These are phyloP conservation scores for Phyllosticta paracitricarpa DNA, from an alignment of 2,329 filamentous ascomycete species.

Conservation along the genomic window DNA sequence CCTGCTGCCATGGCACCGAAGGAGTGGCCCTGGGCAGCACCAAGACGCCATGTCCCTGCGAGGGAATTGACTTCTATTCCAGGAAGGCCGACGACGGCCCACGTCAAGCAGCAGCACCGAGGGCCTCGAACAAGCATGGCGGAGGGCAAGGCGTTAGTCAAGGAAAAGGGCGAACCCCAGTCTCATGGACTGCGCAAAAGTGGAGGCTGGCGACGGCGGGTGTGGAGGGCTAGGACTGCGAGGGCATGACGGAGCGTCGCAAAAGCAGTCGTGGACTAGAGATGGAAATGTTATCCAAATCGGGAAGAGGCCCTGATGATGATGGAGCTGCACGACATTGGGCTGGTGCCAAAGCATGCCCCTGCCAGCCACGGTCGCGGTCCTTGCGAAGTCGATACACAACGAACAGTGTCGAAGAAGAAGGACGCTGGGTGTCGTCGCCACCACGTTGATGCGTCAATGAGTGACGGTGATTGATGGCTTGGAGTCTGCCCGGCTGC, in stretches of 20 bases:
- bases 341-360: not conserved
- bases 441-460: not conserved
- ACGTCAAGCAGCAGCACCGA: slow-evolving; percentile 5
- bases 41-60: slow-evolving; percentile 5
- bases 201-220: slow-evolving; percentile 16
- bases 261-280: not conserved
- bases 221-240: slow-evolving; percentile 19
- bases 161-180: slow-evolving; percentile 6
- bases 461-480: not conserved
- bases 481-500: not conserved
- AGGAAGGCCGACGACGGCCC: slow-evolving; percentile 9
- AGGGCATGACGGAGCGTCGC: slow-evolving; percentile 8
- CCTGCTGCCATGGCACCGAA: slow-evolving; percentile 3
- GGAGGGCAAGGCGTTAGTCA: slow-evolving; percentile 2
- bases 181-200: slow-evolving; percentile 12
- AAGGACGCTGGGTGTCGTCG: not conserved
- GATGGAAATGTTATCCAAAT: slow-evolving; percentile 1
- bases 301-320: slow-evolving; percentile 3
- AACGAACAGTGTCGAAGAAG: not conserved
- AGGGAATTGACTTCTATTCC: slow-evolving; percentile 12
- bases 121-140: slow-evolving; percentile 6
- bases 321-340: not conserved
- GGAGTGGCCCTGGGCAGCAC: not conserved
- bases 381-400: not conserved
- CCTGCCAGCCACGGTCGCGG: not conserved